Evolutionary conservation across 176 grass and related monocot species (phyloP), one percentile per base, ranked within the genome.

Genomic region (Oryza glaberrima): DNA sequence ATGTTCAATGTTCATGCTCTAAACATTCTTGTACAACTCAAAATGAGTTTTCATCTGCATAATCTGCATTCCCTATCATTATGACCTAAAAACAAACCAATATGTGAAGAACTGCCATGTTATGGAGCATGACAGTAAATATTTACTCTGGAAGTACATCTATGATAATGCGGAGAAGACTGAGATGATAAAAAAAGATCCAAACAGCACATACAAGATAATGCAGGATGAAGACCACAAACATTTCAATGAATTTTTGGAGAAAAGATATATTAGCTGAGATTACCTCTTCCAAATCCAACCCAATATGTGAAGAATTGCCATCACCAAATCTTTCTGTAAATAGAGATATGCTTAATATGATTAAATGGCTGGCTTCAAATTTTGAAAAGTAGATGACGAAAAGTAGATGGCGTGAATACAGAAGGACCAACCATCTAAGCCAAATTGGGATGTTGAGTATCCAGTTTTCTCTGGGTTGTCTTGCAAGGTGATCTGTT

Each of bases 271-370:
- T 22, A 32, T 22, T 26, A 64, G 26, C 48, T 60, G 1, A 82
- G 22, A 77, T 79, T 92, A 99, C 97, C 94, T 99, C 97, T 64
- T 99, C 97, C 73, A 99, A 88, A 85, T 99, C 97, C 75, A 99
- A 87, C 61, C 97, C 92, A 88, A 99, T 89, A 81, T 99, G 97
- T 46, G 94, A 99, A 82, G 92, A 93, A 94, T 78, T 92, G 72
- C 92, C 97, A 96, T 99, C 97, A 84, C 94, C 97, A 91, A 99
- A 99, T 81, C 94, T 91, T 85, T 99, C 97, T 99, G 94, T 73
- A 84, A 41, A 85, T 75, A 79, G 19, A 71, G 80, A 78, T 26
- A 71, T 65, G 46, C 41, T 73, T 64, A 85, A 71, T 9, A 81
- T 35, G 22, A 34, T 90, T 81, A 82, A 93, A 90, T 10, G 23